A percentile compares a stretch with the other conserved stretches of the same genome.
Evolutionary conservation across 495 filamentous ascomycete genomes (phyloP).

Genomic region (Penicillium samsonianum): DNA sequence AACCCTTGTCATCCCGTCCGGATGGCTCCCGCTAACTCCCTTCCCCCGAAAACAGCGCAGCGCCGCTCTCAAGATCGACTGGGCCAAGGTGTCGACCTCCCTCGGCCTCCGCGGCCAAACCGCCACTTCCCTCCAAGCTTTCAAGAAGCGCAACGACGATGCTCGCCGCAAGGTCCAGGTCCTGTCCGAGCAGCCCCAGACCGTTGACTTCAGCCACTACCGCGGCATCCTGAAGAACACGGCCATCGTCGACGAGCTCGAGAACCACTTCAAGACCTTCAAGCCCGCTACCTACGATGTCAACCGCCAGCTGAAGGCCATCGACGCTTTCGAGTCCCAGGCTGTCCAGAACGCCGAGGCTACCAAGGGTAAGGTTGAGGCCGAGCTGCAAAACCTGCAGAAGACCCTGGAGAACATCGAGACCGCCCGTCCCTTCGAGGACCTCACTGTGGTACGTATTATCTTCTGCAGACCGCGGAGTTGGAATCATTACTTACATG

Average conservation of each 20-base stretch:
- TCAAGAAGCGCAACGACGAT: conserved; percentile 99
- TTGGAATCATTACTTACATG: conserved; percentile 20
- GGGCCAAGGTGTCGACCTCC: conserved; percentile 84
- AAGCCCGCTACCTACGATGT: conserved; percentile 92
- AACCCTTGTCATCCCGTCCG: conserved; percentile 11
- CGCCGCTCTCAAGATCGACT: conserved; percentile 99
- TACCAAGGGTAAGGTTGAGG: conserved; percentile 92
- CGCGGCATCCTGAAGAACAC: conserved; percentile 90
- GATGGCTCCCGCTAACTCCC: conserved; percentile 33
- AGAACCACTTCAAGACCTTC: conserved; percentile 87
- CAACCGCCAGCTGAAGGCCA: conserved; percentile 87
- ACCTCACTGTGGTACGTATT: conserved; percentile 91
- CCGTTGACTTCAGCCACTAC: conserved; percentile 92
- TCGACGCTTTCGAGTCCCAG: conserved; percentile 96
- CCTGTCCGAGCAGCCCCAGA: conserved; percentile 75
- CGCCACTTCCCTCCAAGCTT: conserved; percentile 80
- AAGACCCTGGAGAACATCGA: conserved; percentile 97
- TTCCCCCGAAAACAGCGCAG: conserved; percentile 67
- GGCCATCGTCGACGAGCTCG: conserved; percentile 91
- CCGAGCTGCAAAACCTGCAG: conserved; percentile 86
- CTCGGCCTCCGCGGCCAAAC: conserved; percentile 97
- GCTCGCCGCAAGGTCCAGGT: conserved; percentile 86
- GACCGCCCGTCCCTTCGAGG: conserved; percentile 91
- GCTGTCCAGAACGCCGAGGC: conserved; percentile 94
- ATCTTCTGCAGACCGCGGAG: neutral